phyloP scores from a whole-genome alignment of 257 asterid genomes.

The Ligustrum vulgare region DNA sequence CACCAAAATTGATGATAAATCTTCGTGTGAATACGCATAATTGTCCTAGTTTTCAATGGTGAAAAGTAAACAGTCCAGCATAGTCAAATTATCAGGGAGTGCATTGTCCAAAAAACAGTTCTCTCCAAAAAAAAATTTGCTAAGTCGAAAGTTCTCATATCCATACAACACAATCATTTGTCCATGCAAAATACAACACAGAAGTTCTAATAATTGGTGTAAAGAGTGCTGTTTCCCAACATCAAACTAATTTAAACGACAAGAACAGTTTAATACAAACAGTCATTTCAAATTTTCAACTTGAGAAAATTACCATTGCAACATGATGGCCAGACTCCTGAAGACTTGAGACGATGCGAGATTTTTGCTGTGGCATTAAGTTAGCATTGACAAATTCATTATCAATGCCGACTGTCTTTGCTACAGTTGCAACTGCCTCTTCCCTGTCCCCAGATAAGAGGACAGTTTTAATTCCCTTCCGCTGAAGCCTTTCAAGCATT shows the following conservation, averaged over 20 bases:
- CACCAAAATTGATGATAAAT: neutral
- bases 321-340: constrained; percentile 83
- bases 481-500: constrained; percentile 64
- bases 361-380: constrained; percentile 81
- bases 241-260: neutral
- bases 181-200: neutral
- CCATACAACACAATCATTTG: constrained; percentile 6
- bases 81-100: neutral
- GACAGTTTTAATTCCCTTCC: constrained; percentile 72
- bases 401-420: constrained; percentile 71
- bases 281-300: neutral
- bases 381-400: constrained; percentile 72
- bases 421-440: constrained; percentile 99
- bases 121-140: neutral
- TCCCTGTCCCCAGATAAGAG: constrained; percentile 99
- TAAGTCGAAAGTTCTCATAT: neutral
- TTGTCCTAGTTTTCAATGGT: neutral
- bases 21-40: neutral
- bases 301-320: constrained; percentile 69
- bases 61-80: neutral
- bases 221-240: neutral
- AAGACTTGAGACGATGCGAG: constrained; percentile 64
- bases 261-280: neutral
- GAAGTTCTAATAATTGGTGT: constrained; percentile 1
- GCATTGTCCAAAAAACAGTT: neutral